These are phyloP conservation scores for Psilocybe cyanescens DNA, from an alignment of 768 basidiomycete genomes.

Conservation along the genomic window DNA sequence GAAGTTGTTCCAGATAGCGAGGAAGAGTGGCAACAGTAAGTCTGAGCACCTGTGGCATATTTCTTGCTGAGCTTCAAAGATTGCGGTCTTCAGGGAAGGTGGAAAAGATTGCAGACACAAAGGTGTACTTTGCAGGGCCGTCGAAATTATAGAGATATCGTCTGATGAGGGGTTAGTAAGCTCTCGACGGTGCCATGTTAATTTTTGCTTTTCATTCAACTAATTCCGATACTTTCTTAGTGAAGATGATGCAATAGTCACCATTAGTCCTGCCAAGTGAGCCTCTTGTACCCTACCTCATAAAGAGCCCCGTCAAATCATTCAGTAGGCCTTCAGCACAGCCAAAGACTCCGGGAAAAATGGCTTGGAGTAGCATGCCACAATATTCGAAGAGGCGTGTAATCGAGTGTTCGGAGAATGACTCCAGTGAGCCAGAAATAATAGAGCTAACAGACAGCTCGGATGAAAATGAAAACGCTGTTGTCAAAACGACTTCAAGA, in stretches of 20 bases:
- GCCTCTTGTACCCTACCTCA: not conserved
- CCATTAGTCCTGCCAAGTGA: not conserved
- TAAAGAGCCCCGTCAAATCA: too few species aligned
- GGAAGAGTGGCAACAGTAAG: constrained; percentile 44
- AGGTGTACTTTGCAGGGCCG: constrained; percentile 5
- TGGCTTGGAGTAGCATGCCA: not conserved
- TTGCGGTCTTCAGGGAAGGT: not conserved
- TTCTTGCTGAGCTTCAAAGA: not conserved
- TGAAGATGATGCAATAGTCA: not conserved
- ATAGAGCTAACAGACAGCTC: constrained; percentile 35
- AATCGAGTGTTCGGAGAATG: constrained; percentile 38
- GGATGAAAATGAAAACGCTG: constrained; percentile 1
- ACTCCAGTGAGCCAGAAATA: constrained; percentile 25
- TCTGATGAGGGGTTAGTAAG: constrained; percentile 32
- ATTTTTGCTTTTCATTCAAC: not conserved
- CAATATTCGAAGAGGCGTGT: constrained; percentile 30
- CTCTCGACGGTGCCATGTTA: too few species aligned
- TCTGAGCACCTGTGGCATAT: not conserved
- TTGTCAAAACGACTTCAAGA: not conserved
- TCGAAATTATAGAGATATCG: constrained; percentile 58
- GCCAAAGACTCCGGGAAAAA: constrained; percentile 12
- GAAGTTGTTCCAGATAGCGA: constrained; percentile 54
- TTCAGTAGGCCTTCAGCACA: not conserved
- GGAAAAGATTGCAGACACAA: not conserved
- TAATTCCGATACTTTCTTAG: not conserved